phyloP scores from a whole-genome alignment of 441 rosid species.

The Caryocar brasiliense region DNA sequence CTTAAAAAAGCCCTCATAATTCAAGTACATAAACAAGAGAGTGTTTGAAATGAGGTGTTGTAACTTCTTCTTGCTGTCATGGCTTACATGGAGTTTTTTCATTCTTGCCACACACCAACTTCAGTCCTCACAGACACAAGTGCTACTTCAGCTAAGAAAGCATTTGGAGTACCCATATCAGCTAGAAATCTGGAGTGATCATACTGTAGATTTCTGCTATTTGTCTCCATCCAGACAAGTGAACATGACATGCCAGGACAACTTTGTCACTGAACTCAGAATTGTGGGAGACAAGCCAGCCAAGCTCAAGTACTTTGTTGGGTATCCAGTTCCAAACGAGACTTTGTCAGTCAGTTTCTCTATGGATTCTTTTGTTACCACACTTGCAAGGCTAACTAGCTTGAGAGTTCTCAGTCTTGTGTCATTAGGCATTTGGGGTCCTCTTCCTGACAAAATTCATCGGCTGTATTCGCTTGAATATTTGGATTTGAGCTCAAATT shows the following conservation, averaged over 20 bases:
- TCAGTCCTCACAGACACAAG: slow-evolving; percentile 69
- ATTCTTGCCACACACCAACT: slow-evolving; percentile 40
- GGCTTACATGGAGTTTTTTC: slow-evolving; percentile 41
- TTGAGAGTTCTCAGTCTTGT: slow-evolving; percentile 51
- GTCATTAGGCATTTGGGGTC: slow-evolving; percentile 75
- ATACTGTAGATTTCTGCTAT: slow-evolving; percentile 46
- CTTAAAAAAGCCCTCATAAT: not conserved
- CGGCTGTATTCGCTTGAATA: slow-evolving; percentile 47
- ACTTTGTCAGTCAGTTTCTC: slow-evolving; percentile 59
- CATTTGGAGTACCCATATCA: slow-evolving; percentile 61
- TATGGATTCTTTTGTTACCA: slow-evolving; percentile 56
- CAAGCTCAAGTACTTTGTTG: slow-evolving; percentile 28
- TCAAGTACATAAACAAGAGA: not conserved
- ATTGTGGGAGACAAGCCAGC: slow-evolving; percentile 45
- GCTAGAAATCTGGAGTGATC: slow-evolving; percentile 59
- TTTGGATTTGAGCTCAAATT: slow-evolving; percentile 64
- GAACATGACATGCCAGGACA: slow-evolving; percentile 56
- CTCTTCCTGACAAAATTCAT: slow-evolving; percentile 63
- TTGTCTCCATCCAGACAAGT: slow-evolving; percentile 35
- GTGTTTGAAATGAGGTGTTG: slow-evolving; percentile 30
- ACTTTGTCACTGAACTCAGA: slow-evolving; percentile 42
- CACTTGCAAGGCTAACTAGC: slow-evolving; percentile 47
- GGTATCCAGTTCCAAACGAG: slow-evolving; percentile 30
- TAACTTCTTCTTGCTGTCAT: slow-evolving; percentile 28
- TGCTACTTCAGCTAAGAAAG: slow-evolving; percentile 69